Base-by-base conservation (phyloP, 139 green algal genomes). In the Coelastrella sp. region DNA sequence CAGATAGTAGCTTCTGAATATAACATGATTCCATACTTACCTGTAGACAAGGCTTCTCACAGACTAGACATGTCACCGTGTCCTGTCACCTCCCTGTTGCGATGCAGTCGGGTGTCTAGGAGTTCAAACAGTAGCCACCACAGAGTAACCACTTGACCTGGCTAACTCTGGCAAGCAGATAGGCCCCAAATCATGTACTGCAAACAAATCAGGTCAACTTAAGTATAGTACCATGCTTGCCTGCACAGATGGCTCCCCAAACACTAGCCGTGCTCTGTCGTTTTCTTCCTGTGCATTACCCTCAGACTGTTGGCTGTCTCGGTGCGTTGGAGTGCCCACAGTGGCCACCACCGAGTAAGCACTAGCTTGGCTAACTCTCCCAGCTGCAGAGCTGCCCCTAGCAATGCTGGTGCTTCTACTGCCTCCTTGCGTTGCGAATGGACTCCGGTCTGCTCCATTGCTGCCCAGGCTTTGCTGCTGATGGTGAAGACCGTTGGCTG, bases 161-260 rank as follows among this genome's bases (percentile, higher is more conserved):
- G 32, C 32, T 47, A 47, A 47, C 32, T 1, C 32, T 47, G 0
- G 32, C 32, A 47, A 47, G 32, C 32, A 47, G 32, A 47, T 47
- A 47, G 32, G 32, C 32, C 32, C 32, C 32, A 47, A 47, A 47
- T 47, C 32, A 47, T 47, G 32, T 47, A 47, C 32, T 47, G 32
- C 0, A 47, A 47, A 47, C 32, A 47, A 47, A 47, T 47, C 32
- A 47, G 32, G 32, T 47, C 32, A 47, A 47, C 32, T 47, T 47
- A 47, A 47, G 32, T 47, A 47, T 47, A 2, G 32, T 47, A 47
- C 32, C 32, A 47, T 47, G 1, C 32, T 47, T 47, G 32, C 82
- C 82, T 78, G 82, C 47, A 78, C 16, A 23, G 82, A 87, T 19
- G 82, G 32, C 23, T 78, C 47, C 13, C 73, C 85, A 71, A 32